Conservation (phyloP, 108 stramenopile genomes). For the Nannochloropsis oceanica region DNA sequence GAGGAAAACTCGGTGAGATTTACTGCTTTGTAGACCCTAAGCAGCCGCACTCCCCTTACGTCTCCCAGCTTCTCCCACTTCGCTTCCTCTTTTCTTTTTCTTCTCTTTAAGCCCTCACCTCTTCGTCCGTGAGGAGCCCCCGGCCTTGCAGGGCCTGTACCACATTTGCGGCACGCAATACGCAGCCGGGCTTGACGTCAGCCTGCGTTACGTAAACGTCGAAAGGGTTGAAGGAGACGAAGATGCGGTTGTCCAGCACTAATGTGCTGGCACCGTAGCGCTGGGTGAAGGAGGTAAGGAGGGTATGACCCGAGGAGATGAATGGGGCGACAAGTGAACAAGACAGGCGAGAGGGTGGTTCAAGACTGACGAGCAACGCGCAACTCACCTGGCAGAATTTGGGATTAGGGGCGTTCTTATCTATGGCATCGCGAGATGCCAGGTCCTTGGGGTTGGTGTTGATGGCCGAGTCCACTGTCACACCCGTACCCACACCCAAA, state of each 20-base stretch:
- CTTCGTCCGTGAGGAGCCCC: conserved; percentile 61
- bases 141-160: conserved; percentile 56
- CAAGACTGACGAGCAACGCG: no score
- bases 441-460: conserved; percentile 78
- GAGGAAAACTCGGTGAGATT: no score
- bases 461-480: conserved; percentile 76
- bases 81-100: no score
- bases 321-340: no score
- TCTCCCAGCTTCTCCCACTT: no score
- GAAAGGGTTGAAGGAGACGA: conserved; percentile 89
- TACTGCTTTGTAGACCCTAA: no score
- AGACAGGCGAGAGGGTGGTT: no score
- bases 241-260: conserved; percentile 84
- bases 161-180: conserved; percentile 62
- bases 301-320: no score
- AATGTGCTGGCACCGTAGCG: conserved; percentile 67
- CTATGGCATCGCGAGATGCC: conserved; percentile 79
- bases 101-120: conserved; percentile 24
- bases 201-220: conserved; percentile 84
- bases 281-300: conserved; percentile 14
- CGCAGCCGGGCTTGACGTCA: conserved; percentile 89
- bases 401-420: conserved; percentile 79
- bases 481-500: conserved; percentile 72
- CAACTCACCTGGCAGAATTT: conserved; percentile 45
- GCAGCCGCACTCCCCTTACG: no score